Conservation (phyloP, 2,329 filamentous ascomycete genomes). For the Pseudomassariella vexata region DNA sequence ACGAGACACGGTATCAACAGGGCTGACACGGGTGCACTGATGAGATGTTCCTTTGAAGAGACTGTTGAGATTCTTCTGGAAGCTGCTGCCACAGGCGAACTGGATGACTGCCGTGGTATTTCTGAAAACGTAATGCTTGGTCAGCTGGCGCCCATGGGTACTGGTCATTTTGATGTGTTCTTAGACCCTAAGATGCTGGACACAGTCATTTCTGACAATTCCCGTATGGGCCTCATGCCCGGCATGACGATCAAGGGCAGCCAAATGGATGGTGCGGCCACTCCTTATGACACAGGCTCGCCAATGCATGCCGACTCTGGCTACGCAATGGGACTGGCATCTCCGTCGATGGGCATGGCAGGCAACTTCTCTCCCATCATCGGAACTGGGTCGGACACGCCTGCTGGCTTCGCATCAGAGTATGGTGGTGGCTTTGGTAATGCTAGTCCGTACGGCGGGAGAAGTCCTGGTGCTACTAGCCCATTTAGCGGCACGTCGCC, state of each 20-base stretch:
- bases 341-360: conserved; percentile 43
- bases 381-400: conserved; percentile 64
- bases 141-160: conserved; percentile 94
- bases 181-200: conserved; percentile 94
- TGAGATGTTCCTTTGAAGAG: conserved; percentile 99
- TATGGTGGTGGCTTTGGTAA: conserved; percentile 48
- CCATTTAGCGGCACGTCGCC: conserved; percentile 69
- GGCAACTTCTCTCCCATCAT: conserved; percentile 75
- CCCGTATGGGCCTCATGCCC: conserved; percentile 74
- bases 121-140: conserved; percentile 99
- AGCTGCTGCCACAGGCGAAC: conserved; percentile 86
- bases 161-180: conserved; percentile 89
- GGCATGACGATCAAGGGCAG: conserved; percentile 72
- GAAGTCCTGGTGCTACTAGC: conserved; percentile 67
- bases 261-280: conserved; percentile 76
- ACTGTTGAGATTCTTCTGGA: conserved; percentile 97
- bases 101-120: conserved; percentile 96
- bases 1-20: conserved; percentile 98
- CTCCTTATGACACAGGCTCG: conserved; percentile 86
- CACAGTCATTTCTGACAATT: conserved; percentile 90
- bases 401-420: conserved; percentile 59
- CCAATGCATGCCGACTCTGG: conserved; percentile 66
- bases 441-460: conserved; percentile 61
- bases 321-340: conserved; percentile 52
- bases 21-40: conserved; percentile 93